Percentiles rank a stretch among this genome's conserved stretches.
Conservation (phyloP, 2,329 filamentous ascomycete genomes). For the Setomelanomma holmii region DNA sequence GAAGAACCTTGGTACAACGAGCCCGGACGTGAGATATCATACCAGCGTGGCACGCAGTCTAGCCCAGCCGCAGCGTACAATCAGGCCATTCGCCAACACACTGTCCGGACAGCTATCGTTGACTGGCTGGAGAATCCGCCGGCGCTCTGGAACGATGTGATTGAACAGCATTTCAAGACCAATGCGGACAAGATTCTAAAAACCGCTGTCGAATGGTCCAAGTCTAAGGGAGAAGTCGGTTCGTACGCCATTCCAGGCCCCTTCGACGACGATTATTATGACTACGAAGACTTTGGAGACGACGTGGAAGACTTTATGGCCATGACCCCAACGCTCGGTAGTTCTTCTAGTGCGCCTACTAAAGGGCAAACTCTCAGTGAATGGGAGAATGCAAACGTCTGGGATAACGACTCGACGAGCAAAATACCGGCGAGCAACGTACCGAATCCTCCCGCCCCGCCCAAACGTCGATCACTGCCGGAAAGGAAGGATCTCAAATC, state of each 20-base stretch:
- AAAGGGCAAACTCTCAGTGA: too few species aligned
- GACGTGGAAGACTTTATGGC: too few species aligned
- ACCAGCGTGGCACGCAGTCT: neutral
- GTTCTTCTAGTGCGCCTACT: too few species aligned
- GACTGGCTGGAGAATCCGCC: constrained; percentile 36
- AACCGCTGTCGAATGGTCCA: constrained; percentile 28
- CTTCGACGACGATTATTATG: neutral
- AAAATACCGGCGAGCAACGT: neutral
- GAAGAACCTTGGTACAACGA: constrained; percentile 64
- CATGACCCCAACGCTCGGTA: too few species aligned
- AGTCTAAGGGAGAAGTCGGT: neutral
- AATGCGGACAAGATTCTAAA: constrained; percentile 32
- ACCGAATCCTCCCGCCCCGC: neutral
- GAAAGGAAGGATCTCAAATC: neutral
- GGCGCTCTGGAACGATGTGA: constrained; percentile 33
- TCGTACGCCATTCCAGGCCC: neutral
- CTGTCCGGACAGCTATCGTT: constrained; percentile 42
- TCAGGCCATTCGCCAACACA: constrained; percentile 27
- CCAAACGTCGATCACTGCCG: neutral
- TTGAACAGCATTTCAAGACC: constrained; percentile 32
- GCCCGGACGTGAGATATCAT: constrained; percentile 48
- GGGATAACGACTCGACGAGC: too few species aligned
- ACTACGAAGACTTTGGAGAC: neutral
- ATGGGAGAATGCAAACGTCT: too few species aligned
- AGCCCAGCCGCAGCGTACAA: constrained; percentile 36